Evolutionary conservation across 2,329 filamentous ascomycete genomes (phyloP), one percentile per base, ranked within the genome.

Genomic region (Pestalotiopsis sp.): DNA sequence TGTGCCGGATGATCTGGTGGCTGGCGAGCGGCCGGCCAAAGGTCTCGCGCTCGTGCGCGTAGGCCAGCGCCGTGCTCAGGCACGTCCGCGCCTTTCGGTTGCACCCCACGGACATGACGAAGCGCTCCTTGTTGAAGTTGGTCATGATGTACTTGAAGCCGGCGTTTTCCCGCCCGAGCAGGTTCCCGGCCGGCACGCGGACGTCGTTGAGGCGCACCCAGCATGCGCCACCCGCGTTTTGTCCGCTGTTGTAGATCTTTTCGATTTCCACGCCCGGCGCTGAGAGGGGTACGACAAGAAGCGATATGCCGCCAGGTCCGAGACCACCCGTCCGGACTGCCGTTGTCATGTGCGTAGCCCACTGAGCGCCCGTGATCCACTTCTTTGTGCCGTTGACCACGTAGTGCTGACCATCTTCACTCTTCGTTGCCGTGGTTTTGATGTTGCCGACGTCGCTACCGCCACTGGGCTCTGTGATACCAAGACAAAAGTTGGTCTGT

Each of bases 361-460:
- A 89, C 9, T 86, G 83, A 38, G 83, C 86, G 49, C 88, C 88
- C 2, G 90, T 91, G 72, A 91, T 91, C 87, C 88, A 90, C 75
- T 90, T 90, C 80, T 91, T 91, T 49, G 84, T 84, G 1, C 89
- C 89, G 66, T 88, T 90, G 6, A 91, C 87, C 63, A 90, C 74
- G 73, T 90, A 91, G 67, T 82, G 75, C 57, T 83, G 79, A 1
- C 83, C 84, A 52, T 84, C 79, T 13, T 62, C 66, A n/a, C 23
- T 71, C 20, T 79, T 80, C 58, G 77, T 77, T 0, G 89, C 90
- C 0, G 85, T 90, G 11, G 89, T 91, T 68, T 83, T 82, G 65
- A 92, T 86, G 72, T 86, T 87, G 1, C 87, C 87, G 2, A 92
- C 89, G 75, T 92, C 90, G 4, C 87, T 90, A 2, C 87, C 87